phyloP scores from a whole-genome alignment of 2,329 filamentous ascomycete species.

The Chrysoporthe deuterocubensis region DNA sequence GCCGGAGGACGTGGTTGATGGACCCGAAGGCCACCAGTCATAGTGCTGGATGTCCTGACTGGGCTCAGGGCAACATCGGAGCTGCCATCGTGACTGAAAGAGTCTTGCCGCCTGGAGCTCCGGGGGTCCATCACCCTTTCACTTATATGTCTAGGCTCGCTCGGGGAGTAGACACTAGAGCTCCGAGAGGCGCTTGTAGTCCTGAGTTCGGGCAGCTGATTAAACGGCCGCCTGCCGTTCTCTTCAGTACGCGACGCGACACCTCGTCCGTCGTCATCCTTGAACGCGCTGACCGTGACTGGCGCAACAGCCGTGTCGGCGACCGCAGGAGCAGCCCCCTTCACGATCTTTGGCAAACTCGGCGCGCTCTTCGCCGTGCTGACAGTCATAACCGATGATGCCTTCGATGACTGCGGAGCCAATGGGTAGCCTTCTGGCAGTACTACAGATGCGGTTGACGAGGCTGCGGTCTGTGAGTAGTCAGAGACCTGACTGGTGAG shows the following conservation, averaged over 20 bases:
- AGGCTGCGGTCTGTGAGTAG: constrained; percentile 32
- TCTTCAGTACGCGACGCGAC: constrained; percentile 48
- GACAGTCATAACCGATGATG: constrained; percentile 52
- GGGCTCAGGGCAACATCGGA: constrained; percentile 51
- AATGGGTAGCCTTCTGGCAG: constrained; percentile 46
- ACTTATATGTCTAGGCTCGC: constrained; percentile 35
- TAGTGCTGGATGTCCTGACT: constrained; percentile 42
- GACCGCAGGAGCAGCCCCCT: constrained; percentile 46
- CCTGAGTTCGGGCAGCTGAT: constrained; percentile 30
- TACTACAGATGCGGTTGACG: constrained; percentile 10
- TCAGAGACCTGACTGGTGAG: constrained; percentile 18
- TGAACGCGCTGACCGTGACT: constrained; percentile 52
- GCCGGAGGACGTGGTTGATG: constrained; percentile 35
- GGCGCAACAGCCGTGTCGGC: constrained; percentile 53
- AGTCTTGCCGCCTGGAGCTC: constrained; percentile 47
- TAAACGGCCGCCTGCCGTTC: constrained; percentile 42
- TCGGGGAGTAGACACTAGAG: constrained; percentile 44
- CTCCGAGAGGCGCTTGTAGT: constrained; percentile 42
- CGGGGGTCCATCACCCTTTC: constrained; percentile 37
- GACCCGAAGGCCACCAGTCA: constrained; percentile 22
- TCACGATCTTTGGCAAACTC: constrained; percentile 47
- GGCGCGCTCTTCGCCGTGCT: constrained; percentile 48
- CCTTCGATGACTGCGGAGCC: constrained; percentile 48
- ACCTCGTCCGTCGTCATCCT: constrained; percentile 52
- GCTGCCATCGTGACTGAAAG: constrained; percentile 49